Base-by-base conservation (phyloP, 1,284 basidiomycete species). In the Amylostereum areolatum region DNA sequence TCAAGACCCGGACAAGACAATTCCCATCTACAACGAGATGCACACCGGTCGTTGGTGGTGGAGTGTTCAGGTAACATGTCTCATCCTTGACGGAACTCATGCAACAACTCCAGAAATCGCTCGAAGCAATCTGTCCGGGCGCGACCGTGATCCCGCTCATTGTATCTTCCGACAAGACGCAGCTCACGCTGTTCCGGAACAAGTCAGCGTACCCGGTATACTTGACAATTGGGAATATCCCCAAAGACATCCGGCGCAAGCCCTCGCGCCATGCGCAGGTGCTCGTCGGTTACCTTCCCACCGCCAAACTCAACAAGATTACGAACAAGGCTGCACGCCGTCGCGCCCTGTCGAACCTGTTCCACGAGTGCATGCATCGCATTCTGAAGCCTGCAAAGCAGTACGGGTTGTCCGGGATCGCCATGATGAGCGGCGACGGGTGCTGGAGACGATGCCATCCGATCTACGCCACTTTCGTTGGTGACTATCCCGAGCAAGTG, bases 201-300 rank as follows among this genome's bases (percentile, higher is more conserved):
- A 70, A 69, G 47, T 52, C 54, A 25, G 68, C 67, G 5, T 71
- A 69, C 51, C 67, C 66, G 0, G 50, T 72, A 0, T 71, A 71
- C 43, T 49, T 75, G 12, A 73, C 69, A 0, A 69, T 75, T 40
- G 70, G 73, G 3, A 74, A 74, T 50, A 57, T 76, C 7, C 69
- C 71, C 0, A 73, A 74, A 44, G 62, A 65, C 7, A 66, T 72
- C 3, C 58, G 65, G 3, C 55, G 63, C 1, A 68, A 70, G 47
- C 66, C 69, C 0, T 69, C 66, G 0, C 49, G 51, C 1, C 60
- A 57, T 6, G 68, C 59, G 1, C 63, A 67, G 27, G 57, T 75
- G 7, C 62, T 75, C 0, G 48, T 74, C 12, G 69, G 53, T 0
- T 74, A 74, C 49, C 60, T 73, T 1, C 69, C 71, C 0, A 66